phyloP scores from a whole-genome alignment of 2,329 filamentous ascomycete species.

The Blumeria graminis region DNA sequence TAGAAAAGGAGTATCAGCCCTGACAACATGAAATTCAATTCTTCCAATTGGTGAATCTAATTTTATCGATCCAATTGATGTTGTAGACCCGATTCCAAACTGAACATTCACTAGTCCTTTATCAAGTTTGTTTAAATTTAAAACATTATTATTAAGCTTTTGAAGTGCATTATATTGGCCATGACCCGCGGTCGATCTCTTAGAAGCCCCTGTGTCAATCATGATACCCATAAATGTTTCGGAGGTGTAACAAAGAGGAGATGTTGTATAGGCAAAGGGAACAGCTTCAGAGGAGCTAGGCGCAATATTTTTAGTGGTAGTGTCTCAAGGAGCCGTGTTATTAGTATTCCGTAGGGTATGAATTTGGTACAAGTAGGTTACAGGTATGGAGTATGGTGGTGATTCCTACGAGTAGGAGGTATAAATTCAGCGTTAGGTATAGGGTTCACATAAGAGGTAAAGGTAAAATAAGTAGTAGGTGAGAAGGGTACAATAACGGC shows the following conservation, averaged over 20 bases:
- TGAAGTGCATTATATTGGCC: too few relatives aligned
- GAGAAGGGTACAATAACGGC: too few relatives aligned
- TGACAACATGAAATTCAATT: not conserved
- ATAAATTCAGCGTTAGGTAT: too few relatives aligned
- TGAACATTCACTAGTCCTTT: not conserved
- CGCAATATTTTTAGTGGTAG: not conserved
- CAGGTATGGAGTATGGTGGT: too few relatives aligned
- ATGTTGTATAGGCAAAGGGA: not conserved
- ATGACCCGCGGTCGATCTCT: not conserved
- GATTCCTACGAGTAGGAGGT: too few relatives aligned
- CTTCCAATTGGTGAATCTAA: not conserved
- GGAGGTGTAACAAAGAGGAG: not conserved
- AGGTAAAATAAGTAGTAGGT: too few relatives aligned
- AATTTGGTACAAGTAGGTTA: too few relatives aligned
- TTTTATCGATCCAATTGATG: not conserved
- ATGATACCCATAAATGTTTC: not conserved
- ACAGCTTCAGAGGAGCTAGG: not conserved
- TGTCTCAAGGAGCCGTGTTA: too few relatives aligned
- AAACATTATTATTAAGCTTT: too few relatives aligned
- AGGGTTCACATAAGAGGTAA: too few relatives aligned
- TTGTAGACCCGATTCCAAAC: not conserved
- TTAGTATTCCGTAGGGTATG: too few relatives aligned
- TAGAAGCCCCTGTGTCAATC: not conserved
- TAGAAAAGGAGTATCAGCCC: not conserved
- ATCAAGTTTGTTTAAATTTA: too few relatives aligned